Evolutionary conservation across 768 basidiomycete species (phyloP), one percentile per base, ranked within the genome.

Genomic region (Amanita phalloides): DNA sequence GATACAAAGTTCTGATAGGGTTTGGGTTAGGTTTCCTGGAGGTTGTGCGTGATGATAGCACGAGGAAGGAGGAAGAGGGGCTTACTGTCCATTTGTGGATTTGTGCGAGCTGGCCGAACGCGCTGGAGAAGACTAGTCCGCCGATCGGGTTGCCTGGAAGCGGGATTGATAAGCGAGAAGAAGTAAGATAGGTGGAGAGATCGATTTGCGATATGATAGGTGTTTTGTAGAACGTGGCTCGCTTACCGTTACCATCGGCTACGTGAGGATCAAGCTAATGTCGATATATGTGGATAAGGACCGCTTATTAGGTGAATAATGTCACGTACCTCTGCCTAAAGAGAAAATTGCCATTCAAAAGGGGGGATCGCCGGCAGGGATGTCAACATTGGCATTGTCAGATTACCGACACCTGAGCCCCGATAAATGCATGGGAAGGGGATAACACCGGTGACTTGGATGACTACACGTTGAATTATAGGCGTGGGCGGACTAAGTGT

Each of bases 1-100:
- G 77, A 72, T 51, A 88, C 70, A 59, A 83, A 85, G 64, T 82
- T 81, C 81, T 82, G 55, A 44, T 46, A 42, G 6, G 45, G 13
- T 7, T 11, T 13, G 21, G 6, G 32, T 11, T 26, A 14, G 26
- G 1, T 6, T 23, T 13, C 8, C 43, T 50, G 1, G 17, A n/a
- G 36, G 45, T 4, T n/a, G 4, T 44, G 41, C 36, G 11, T 23
- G 36, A 38, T 17, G 21, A 20, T 13, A 20, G 25, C 11, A 33
- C 23, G 20, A n/a, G n/a, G n/a, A n/a, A 17, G 17, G 17, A n/a
- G 28, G 17, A 35, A 17, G 9, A 38, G 26, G 30, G 7, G 51
- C 66, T 57, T 62, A 82, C 80, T 44, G 82, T 86, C 89, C 89
- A 90, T 61, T 89, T 81, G 57, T 79, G 73, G 37, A 86, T 69